Percentiles rank a stretch among this genome's conserved stretches.
Conservation (phyloP, 1,284 basidiomycete species). For the Hemileia vastatrix region DNA sequence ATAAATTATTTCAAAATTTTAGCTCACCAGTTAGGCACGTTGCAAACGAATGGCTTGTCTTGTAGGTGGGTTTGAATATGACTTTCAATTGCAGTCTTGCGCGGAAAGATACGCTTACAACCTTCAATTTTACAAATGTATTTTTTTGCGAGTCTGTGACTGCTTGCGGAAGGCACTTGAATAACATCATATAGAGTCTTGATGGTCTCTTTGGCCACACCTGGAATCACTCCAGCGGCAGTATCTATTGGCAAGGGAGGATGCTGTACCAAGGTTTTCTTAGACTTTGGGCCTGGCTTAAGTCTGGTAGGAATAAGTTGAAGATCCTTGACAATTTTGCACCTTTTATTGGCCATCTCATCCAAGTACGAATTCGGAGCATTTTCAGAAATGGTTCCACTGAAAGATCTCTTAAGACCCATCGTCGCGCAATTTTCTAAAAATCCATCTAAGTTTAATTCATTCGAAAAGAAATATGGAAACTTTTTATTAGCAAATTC, state of each 20-base stretch:
- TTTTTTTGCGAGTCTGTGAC: neutral
- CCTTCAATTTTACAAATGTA: constrained; percentile 47
- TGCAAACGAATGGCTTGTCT: constrained; percentile 49
- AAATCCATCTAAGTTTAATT: too few relatives aligned
- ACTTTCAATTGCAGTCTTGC: constrained; percentile 48
- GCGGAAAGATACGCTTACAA: constrained; percentile 47
- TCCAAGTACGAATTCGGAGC: too few relatives aligned
- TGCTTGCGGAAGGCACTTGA: neutral
- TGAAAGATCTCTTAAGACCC: too few relatives aligned
- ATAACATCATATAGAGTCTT: constrained; percentile 2
- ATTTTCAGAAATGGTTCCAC: too few relatives aligned
- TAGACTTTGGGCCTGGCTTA: constrained; percentile 16
- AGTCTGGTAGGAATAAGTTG: too few relatives aligned
- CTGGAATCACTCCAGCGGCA: neutral
- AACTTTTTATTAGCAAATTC: too few relatives aligned
- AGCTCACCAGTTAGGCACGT: constrained; percentile 44
- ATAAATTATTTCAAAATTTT: neutral
- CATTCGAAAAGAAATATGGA: too few relatives aligned
- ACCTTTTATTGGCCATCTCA: too few relatives aligned
- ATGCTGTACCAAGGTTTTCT: constrained; percentile 8
- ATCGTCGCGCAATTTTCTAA: too few relatives aligned
- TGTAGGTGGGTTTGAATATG: constrained; percentile 51
- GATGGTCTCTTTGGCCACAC: constrained; percentile 5
- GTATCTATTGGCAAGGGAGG: constrained; percentile 8
- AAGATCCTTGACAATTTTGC: too few relatives aligned